Evolutionary conservation across 768 basidiomycete genomes (phyloP).

Genomic region (Suillus subluteus): DNA sequence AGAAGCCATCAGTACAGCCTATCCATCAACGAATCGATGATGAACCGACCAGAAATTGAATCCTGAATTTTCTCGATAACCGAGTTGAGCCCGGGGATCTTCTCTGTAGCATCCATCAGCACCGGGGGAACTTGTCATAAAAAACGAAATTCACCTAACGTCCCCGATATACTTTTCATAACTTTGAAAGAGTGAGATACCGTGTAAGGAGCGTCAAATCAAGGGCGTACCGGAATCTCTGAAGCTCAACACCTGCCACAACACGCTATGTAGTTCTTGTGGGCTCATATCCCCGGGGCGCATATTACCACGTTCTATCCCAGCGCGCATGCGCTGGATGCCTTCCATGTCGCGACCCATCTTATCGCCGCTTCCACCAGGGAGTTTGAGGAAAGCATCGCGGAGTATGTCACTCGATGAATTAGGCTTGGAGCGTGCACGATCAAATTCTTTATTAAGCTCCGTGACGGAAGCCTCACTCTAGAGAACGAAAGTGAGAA

Average conservation of each 20-base stretch:
- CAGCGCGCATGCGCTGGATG: conserved; percentile 69
- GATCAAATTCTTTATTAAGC: conserved; percentile 76
- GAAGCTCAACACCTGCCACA: conserved; percentile 88
- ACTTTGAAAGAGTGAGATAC: conserved; percentile 33
- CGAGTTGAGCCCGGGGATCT: conserved; percentile 77
- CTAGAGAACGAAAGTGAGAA: conserved; percentile 19
- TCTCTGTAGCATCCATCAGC: conserved; percentile 49
- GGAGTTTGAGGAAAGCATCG: conserved; percentile 61
- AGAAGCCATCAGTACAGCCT: background rate
- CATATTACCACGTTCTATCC: conserved; percentile 63
- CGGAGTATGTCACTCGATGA: conserved; percentile 53
- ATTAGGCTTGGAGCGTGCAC: conserved; percentile 60
- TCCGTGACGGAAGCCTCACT: conserved; percentile 81
- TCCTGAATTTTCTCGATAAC: conserved; percentile 82
- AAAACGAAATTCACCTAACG: conserved; percentile 54
- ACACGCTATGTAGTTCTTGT: conserved; percentile 79
- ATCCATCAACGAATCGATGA: background rate
- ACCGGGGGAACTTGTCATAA: background rate
- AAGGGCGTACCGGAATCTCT: conserved; percentile 66
- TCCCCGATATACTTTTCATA: conserved; percentile 78
- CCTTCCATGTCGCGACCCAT: conserved; percentile 77
- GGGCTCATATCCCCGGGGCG: conserved; percentile 83
- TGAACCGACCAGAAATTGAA: conserved; percentile 58
- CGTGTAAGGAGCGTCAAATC: background rate
- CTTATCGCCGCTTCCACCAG: conserved; percentile 61